Base-by-base conservation (phyloP, 129 eudicot species). In the Arctium lappa region DNA sequence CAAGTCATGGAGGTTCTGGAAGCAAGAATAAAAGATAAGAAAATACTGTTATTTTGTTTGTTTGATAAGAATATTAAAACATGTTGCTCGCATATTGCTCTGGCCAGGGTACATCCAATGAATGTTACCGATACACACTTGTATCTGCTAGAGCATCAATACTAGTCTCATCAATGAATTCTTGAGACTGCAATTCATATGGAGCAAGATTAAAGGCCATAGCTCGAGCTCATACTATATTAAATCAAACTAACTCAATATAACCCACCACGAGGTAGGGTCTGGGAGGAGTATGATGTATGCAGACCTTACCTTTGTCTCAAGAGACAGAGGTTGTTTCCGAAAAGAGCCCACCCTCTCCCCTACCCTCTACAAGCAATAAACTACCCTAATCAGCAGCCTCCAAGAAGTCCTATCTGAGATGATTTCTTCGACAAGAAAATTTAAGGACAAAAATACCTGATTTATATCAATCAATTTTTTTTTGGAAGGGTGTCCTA, bases 51-150 rank as follows among this genome's bases (percentile, higher is more conserved):
- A 76, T 38, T 31, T 29, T 74, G 60, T 6, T 34, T 37, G 30
- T 48, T n/a, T 60, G n/a, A 29, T 32, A 27, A 33, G 36, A 10
- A 76, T 53, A 15, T 11, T 36, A 50, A 31, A 29, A 50, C 10
- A 34, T 9, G 32, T 9, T 3, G 48, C 38, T 75, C 22, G 18
- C 8, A 73, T 22, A 73, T 38, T 38, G 97, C 70, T 91, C 79
- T 48, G 98, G 98, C 74, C 98, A 79, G 99, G 99, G 88, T 96
- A 96, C 79, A 89, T 93, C 18, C 99, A 98, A 84, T 96, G 99
- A 87, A 96, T 97, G 86, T 96, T 96, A 78, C 99, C 99, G 72
- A 96, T 91, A 86, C 99, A 96, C 79, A 96, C 99, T 22, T 22
- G 27, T 22, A 22, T 22, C 27, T 42, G 99, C 99, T 81, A 96